Conservation (phyloP, 768 basidiomycete species). For the Rhodotorula paludigena region DNA sequence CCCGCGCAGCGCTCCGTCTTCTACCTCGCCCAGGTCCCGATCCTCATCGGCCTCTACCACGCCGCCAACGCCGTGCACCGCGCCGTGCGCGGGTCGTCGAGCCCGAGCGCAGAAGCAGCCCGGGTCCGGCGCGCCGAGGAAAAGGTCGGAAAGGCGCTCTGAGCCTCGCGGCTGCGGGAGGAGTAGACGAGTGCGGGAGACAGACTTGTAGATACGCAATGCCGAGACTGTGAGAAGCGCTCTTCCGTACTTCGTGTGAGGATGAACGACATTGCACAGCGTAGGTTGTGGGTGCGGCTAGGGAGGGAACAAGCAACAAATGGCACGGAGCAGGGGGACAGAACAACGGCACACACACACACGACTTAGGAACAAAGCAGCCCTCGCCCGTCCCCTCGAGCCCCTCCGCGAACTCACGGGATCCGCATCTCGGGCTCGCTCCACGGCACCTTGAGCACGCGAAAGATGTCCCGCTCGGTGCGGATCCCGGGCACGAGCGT, state of each 20-base stretch:
- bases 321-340: no score
- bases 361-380: no score
- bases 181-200: no score
- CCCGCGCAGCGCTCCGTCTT: constrained; percentile 22
- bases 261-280: no score
- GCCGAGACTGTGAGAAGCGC: no score
- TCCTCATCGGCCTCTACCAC: constrained; percentile 32
- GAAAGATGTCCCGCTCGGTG: constrained; percentile 23
- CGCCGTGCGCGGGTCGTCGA: background rate
- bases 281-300: no score
- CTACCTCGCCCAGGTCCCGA: constrained; percentile 27
- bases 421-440: background rate
- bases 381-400: background rate
- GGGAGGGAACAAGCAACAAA: background rate
- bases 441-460: background rate
- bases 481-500: background rate
- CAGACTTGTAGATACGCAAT: no score
- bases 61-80: constrained; percentile 23
- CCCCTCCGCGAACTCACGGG: background rate
- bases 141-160: background rate
- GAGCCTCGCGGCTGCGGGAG: no score
- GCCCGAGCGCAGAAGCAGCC: background rate
- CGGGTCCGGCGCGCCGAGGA: background rate
- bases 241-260: no score
- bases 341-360: background rate